Evolutionary conservation across 208 protist species (phyloP), one percentile per base, ranked within the genome.

Genomic region (Leishmania tropica): DNA sequence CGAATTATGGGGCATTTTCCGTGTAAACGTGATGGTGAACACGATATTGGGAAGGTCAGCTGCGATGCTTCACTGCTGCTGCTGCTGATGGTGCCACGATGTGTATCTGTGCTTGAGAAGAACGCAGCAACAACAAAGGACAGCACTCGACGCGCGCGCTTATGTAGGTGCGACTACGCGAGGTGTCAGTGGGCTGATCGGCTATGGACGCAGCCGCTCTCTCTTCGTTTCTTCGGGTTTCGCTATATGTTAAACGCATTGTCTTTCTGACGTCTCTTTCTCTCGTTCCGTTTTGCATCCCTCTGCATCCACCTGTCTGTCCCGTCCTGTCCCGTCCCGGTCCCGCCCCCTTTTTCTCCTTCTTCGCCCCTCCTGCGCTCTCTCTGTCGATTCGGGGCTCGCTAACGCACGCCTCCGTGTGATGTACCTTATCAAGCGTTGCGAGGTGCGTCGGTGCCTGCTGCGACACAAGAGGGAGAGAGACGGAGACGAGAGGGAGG

Each of bases 1-100:
- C 71, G 94, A 97, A 94, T 97, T 97, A 95, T 95, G 90, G 90
- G 88, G 90, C 81, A 95, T 95, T 72, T 84, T 81, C 54, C 89
- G 92, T 71, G 81, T 84, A 83, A 86, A 81, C 17, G 76, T 81
- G 58, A 81, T 84, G 81, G 78, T 87, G 19, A 85, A 85, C 81
- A 78, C 45, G 28, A 75, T 58, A 53, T 64, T 76, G 45, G 42
- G 19, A 47, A 54, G 37, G 53, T 1, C 56, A 37, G 51, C 8
- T 76, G 31, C 73, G 35, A 45, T n/a, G 15, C 40, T 54, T 47
- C 58, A 51, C 19, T 48, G 42, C 40, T 78, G 3, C 19, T 48
- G 47, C 53, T 76, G 28, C 5, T 17, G 35, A 31, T 24, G 45
- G 47, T 42, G 73, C 40, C 5, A n/a, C 4, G 17, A 15, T 3